Evolutionary conservation across 2,329 filamentous ascomycete species (phyloP).

Genomic region (Penicillium sp.): DNA sequence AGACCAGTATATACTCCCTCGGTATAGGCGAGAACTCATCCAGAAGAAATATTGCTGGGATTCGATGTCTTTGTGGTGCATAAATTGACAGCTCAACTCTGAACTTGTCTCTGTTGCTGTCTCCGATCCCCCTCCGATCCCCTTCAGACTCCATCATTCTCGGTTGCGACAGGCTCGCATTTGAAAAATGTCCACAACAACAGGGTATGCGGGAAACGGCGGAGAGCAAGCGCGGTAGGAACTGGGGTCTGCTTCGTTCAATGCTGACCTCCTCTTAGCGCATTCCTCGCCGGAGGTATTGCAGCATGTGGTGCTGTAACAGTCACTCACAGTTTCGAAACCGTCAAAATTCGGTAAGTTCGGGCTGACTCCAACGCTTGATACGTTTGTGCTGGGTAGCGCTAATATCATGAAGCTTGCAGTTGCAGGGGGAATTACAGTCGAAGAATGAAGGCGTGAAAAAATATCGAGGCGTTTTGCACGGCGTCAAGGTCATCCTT

Average conservation of each 20-base stretch:
- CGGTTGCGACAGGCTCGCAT: not conserved
- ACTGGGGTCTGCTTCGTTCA: slow-evolving; percentile 8
- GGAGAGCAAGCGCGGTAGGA: not conserved
- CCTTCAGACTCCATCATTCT: slow-evolving; percentile 6
- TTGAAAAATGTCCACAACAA: slow-evolving; percentile 49
- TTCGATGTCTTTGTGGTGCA: not conserved
- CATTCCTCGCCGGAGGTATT: slow-evolving; percentile 92
- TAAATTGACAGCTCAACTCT: not conserved
- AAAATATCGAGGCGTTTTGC: slow-evolving; percentile 84
- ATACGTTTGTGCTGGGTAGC: not conserved
- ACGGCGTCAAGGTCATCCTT: slow-evolving; percentile 84
- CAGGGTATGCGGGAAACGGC: slow-evolving; percentile 35
- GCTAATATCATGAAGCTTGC: slow-evolving; percentile 57
- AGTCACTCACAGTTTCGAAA: slow-evolving; percentile 96
- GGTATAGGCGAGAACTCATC: not conserved
- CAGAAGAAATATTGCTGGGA: not conserved
- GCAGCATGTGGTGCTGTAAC: slow-evolving; percentile 96
- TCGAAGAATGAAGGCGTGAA: slow-evolving; percentile 76
- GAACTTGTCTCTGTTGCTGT: slow-evolving; percentile 3
- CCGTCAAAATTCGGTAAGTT: slow-evolving; percentile 87
- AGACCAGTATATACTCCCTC: not conserved
- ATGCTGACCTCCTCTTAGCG: slow-evolving; percentile 42
- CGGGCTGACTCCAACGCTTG: slow-evolving; percentile 1
- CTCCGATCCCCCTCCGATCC: slow-evolving; percentile 17
- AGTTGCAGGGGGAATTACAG: slow-evolving; percentile 92